Base-by-base conservation (phyloP, 176 grass and related monocot species). In the Pontederia paniculata region DNA sequence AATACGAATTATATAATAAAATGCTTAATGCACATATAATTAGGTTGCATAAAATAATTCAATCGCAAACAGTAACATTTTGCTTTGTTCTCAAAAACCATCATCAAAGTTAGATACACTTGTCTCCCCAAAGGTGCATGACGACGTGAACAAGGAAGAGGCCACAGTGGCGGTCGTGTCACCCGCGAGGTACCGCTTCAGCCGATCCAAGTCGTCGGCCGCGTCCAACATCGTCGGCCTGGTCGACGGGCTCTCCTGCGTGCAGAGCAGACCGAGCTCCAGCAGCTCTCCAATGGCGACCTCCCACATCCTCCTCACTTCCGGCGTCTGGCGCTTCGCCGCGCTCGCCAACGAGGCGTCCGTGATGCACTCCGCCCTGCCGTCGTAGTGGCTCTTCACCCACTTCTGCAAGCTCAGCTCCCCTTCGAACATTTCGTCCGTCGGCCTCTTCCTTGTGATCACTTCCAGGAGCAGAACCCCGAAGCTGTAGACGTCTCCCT, bases 401-500 rank as follows among this genome's bases (percentile, higher is more conserved):
- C 91, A 97, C 17, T 42, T 75, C 53, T 87, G 91, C 53, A 97
- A 37, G 65, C 77, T 90, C 63, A 81, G 23, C 45, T 74, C 91
- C 0, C 48, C 82, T 42, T 76, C 86, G 43, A 97, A 90, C 77
- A 88, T 81, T 56, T 97, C 77, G 9, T 90, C 86, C 0, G 77
- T 90, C 0, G 86, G 91, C 44, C 72, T 77, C 65, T 18, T 86
- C 43, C 68, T 81, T 56, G 86, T 97, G 56, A 90, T 74, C 55
- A 87, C 50, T 45, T 90, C 86, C 15, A 90, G 73, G 52, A 97
- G 77, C 31, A 97, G 67, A 45, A 97, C 65, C 11, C 91, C 86
- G 62, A 97, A 97, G 78, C 91, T 97, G 77, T 87, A 90, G 25
- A 90, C 83, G 65, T 97, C 91, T 1, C 91, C 91, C 65, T 81